These are phyloP conservation scores for Lentinula edodes DNA, from an alignment of 768 basidiomycete genomes.

Conservation along the genomic window DNA sequence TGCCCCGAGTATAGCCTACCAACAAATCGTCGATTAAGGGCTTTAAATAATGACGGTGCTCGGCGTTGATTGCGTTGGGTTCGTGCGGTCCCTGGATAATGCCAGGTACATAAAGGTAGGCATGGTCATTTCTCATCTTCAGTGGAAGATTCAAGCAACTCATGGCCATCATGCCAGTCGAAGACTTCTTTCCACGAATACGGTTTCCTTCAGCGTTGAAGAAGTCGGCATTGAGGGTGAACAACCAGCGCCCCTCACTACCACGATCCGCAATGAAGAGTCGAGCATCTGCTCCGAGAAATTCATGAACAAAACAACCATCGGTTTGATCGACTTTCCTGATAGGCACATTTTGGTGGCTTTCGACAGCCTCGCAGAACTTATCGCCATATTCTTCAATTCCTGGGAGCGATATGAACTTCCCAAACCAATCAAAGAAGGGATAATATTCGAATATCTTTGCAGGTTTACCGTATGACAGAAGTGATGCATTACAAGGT, in stretches of 20 bases:
- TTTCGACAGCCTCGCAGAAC: neutral
- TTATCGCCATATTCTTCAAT: neutral
- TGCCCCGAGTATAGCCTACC: neutral
- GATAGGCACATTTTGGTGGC: neutral
- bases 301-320: neutral
- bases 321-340: neutral
- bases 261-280: slow-evolving; percentile 1
- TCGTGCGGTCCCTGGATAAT: slow-evolving; percentile 6
- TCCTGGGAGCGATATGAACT: slow-evolving; percentile 1
- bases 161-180: slow-evolving; percentile 5
- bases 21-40: slow-evolving; percentile 1
- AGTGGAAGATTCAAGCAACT: slow-evolving; percentile 6
- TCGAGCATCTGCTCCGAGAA: neutral
- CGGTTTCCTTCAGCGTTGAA: slow-evolving; percentile 3
- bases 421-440: slow-evolving; percentile 7
- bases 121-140: slow-evolving; percentile 1
- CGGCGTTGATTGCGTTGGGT: neutral
- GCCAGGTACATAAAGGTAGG: slow-evolving; percentile 6
- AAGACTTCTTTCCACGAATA: neutral
- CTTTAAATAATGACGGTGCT: slow-evolving; percentile 5
- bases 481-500: neutral
- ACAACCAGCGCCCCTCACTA: slow-evolving; percentile 5
- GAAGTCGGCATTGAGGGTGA: slow-evolving; percentile 1
- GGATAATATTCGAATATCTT: slow-evolving; percentile 6
- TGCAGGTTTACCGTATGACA: neutral